These are phyloP conservation scores for Boletus pseudo-olivaceus DNA, from an alignment of 768 basidiomycete species.

Conservation along the genomic window DNA sequence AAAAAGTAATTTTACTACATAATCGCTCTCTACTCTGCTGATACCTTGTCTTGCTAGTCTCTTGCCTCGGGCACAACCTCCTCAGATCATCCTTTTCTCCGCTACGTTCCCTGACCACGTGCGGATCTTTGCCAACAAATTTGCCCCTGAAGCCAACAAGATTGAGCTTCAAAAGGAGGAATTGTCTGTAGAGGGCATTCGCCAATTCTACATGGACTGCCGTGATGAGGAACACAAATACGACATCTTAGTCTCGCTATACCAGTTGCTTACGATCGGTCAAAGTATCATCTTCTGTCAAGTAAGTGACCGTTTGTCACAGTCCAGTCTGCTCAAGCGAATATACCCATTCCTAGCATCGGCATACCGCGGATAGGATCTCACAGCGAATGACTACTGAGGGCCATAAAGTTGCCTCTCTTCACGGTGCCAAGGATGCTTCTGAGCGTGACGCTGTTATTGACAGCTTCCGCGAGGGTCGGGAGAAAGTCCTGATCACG, in stretches of 20 bases:
- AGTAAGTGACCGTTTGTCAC: slow-evolving; percentile 41
- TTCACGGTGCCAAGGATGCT: slow-evolving; percentile 93
- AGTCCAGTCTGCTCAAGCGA: neutral
- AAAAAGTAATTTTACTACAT: slow-evolving; percentile 67
- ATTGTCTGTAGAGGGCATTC: slow-evolving; percentile 88
- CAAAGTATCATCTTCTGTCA: slow-evolving; percentile 99
- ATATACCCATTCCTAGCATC: slow-evolving; percentile 48
- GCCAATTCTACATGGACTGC: slow-evolving; percentile 98
- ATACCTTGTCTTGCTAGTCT: slow-evolving; percentile 39
- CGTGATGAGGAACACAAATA: slow-evolving; percentile 89
- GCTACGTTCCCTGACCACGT: slow-evolving; percentile 97
- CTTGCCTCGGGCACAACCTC: slow-evolving; percentile 50
- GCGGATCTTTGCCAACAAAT: slow-evolving; percentile 84
- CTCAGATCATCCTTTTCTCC: slow-evolving; percentile 94
- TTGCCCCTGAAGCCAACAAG: slow-evolving; percentile 93
- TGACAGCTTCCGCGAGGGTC: slow-evolving; percentile 93
- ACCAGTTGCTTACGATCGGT: slow-evolving; percentile 88
- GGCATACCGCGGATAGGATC: slow-evolving; percentile 90
- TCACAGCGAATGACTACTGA: slow-evolving; percentile 86
- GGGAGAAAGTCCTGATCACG: slow-evolving; percentile 95
- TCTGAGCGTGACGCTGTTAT: slow-evolving; percentile 87
- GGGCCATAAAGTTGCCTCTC: slow-evolving; percentile 93
- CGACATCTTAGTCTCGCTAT: slow-evolving; percentile 88
- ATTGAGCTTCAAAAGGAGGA: slow-evolving; percentile 94
- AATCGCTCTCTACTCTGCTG: slow-evolving; percentile 4